Evolutionary conservation across 2,329 filamentous ascomycete species (phyloP).

Genomic region (Fonsecaea multimorphosa): DNA sequence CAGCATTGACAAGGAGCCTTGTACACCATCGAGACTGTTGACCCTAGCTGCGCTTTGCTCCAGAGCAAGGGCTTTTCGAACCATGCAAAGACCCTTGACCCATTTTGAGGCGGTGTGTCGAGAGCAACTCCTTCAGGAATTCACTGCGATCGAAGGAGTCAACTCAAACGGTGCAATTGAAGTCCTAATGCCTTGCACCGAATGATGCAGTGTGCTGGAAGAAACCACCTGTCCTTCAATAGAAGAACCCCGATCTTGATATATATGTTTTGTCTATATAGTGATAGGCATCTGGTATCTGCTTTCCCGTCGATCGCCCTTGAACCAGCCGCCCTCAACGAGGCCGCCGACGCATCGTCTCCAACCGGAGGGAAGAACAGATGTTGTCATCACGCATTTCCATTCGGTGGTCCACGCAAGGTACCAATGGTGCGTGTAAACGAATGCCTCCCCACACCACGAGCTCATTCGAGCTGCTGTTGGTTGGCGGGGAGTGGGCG

Average conservation of each 20-base stretch:
- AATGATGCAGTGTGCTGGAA: neutral
- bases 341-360: neutral
- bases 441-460: neutral
- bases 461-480: neutral
- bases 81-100: neutral
- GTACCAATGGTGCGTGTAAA: conserved; percentile 1
- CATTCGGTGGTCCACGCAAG: conserved; percentile 11
- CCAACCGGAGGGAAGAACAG: neutral
- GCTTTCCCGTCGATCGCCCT: neutral
- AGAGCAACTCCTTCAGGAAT: neutral
- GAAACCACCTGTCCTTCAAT: neutral
- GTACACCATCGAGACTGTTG: neutral
- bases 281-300: neutral
- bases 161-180: neutral
- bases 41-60: neutral
- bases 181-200: too few species aligned
- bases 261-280: neutral
- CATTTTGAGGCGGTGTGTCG: neutral
- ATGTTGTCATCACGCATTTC: conserved; percentile 13
- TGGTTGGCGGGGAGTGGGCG: conserved; percentile 18
- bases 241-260: neutral
- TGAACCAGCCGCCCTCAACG: neutral
- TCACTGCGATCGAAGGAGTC: neutral
- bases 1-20: conserved; percentile 6
- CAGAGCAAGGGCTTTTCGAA: neutral